Conservation (phyloP, 108 stramenopile genomes). For the Cylindrotheca closterium region DNA sequence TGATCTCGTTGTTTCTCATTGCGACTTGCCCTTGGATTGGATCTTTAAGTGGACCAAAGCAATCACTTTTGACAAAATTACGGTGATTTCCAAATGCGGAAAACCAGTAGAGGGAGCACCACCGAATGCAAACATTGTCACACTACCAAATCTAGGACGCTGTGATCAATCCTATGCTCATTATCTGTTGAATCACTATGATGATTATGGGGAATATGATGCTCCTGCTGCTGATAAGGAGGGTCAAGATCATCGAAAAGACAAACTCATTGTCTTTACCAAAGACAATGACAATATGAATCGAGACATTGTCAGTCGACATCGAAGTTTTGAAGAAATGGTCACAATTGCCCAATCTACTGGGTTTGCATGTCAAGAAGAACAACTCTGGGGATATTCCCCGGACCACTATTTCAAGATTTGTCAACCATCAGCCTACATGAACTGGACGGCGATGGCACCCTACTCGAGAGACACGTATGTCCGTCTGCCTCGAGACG, state of each 20-base stretch:
- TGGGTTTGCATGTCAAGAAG: constrained; percentile 19
- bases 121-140: constrained; percentile 6
- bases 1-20: constrained; percentile 8
- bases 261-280: constrained; percentile 28
- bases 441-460: background rate
- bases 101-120: constrained; percentile 19
- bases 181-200: constrained; percentile 18
- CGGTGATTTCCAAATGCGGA: background rate
- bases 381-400: background rate
- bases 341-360: background rate
- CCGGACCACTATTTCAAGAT: too few relatives aligned
- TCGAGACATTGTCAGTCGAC: background rate
- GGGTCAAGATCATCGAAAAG: too few relatives aligned
- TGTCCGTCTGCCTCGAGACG: background rate
- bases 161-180: constrained; percentile 45
- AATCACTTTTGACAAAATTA: background rate
- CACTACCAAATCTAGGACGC: constrained; percentile 40
- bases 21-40: constrained; percentile 1
- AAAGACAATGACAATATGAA: constrained; percentile 15
- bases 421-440: background rate
- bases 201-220: background rate
- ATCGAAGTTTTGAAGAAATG: constrained; percentile 7
- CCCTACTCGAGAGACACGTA: background rate
- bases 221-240: too few relatives aligned
- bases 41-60: background rate